Base-by-base conservation (phyloP, 2,329 filamentous ascomycete species). In the Parastagonospora avenae region DNA sequence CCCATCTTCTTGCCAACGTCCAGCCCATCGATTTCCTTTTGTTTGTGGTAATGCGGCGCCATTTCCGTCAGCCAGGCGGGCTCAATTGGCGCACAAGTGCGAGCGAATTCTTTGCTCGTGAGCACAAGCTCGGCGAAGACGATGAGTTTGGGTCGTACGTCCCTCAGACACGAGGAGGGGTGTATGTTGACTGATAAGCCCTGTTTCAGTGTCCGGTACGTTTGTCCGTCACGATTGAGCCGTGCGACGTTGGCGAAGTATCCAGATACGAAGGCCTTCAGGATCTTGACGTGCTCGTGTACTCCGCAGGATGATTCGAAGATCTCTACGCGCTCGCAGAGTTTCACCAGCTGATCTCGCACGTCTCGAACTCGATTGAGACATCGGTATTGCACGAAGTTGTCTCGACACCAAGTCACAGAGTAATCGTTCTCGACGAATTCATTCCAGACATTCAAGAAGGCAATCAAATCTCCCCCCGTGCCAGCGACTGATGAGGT, bases 161-260 rank as follows among this genome's bases (percentile, higher is more conserved):
- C 85, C 77, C 90, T 90, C 56, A 64, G 37, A 15, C 51, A 48
- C 39, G 86, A 90, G 55, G 87, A 91, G 0, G 94, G 94, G 72
- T 99, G 94, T n/a, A 97, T 83, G 71, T 91, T 93, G 1, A 96
- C 92, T 5, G 88, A 90, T 62, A 91, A 87, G 57, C 89, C 90
- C 65, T 89, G 95, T 82, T 96, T 96, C 60, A 97, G 86, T 0
- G 92, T 96, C 15, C 92, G 84, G 75, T 99, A 99, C 54, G 85
- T 89, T 67, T 95, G 89, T 2, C 94, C 94, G 36, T 89, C 88
- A 41, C 90, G 82, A 70, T 94, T 88, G 48, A 99, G 76, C 2
- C 91, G 80, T 1, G 92, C 92, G 0, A 92, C 92, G 71, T 97
- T 96, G 14, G 90, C 87, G 80, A 97, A 97, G 81, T 96, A 99